Evolutionary conservation across 2,329 filamentous ascomycete species (phyloP).

Genomic region (Curvularia spicifera): DNA sequence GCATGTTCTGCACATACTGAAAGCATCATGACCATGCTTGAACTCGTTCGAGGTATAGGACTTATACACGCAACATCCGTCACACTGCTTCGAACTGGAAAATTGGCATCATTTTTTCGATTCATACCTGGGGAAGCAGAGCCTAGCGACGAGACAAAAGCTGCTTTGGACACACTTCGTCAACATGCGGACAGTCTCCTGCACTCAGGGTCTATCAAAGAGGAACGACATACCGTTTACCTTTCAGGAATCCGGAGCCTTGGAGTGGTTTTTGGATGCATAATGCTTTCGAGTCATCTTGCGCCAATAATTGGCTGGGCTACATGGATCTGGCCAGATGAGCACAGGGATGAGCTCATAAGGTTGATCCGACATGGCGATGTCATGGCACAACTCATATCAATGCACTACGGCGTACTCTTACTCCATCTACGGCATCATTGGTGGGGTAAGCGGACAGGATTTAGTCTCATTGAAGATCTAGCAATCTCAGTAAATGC

Average conservation of each 20-base stretch:
- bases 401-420: constrained; percentile 19
- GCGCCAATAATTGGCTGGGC: constrained; percentile 18
- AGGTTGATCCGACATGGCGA: constrained; percentile 12
- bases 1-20: neutral
- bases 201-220: neutral
- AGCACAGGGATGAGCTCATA: constrained; percentile 9
- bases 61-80: neutral
- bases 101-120: constrained; percentile 2
- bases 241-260: neutral
- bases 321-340: constrained; percentile 1
- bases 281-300: neutral
- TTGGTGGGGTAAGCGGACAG: constrained; percentile 16
- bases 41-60: neutral
- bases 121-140: neutral
- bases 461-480: constrained; percentile 10
- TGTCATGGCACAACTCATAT: constrained; percentile 16
- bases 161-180: neutral
- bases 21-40: constrained; percentile 1
- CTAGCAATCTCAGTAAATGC: constrained; percentile 5
- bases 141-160: neutral
- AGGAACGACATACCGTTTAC: constrained; percentile 3
- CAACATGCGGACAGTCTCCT: neutral
- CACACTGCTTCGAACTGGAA: neutral
- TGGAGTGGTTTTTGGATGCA: neutral
- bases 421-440: constrained; percentile 12